Conservation (phyloP, 2,329 filamentous ascomycete species). For the Verticillium zaregamsianum region DNA sequence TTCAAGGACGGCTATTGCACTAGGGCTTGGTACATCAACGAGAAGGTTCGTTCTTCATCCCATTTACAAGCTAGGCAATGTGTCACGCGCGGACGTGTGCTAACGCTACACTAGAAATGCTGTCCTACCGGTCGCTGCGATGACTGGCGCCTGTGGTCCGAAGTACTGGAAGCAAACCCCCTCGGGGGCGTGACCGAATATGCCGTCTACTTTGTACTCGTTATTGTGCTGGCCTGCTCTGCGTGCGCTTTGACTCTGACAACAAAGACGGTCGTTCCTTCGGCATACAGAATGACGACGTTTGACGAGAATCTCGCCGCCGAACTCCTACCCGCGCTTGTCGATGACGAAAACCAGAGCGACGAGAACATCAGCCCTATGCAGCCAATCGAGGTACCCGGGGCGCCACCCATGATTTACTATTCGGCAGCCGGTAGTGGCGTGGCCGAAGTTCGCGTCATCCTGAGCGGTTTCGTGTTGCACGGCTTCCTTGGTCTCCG, state of each 20-base stretch:
- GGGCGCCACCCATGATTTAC: slow-evolving; percentile 74
- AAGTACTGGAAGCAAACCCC: slow-evolving; percentile 39
- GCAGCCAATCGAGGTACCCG: slow-evolving; percentile 28
- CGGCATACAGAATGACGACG: slow-evolving; percentile 79
- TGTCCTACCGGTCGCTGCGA: slow-evolving; percentile 53
- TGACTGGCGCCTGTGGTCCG: slow-evolving; percentile 54
- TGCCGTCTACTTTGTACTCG: slow-evolving; percentile 67
- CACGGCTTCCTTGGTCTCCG: slow-evolving; percentile 91
- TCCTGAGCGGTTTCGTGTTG: slow-evolving; percentile 94
- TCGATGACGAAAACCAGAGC: slow-evolving; percentile 31
- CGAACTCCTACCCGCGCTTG: slow-evolving; percentile 35
- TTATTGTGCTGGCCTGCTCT: slow-evolving; percentile 63
- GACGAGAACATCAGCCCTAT: slow-evolving; percentile 41
- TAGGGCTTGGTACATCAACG: slow-evolving; percentile 66
- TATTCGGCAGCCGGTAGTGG: slow-evolving; percentile 95
- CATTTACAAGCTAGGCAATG: background rate
- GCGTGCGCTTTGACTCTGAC: slow-evolving; percentile 78
- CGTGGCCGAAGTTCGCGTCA: slow-evolving; percentile 95
- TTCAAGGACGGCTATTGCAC: slow-evolving; percentile 85
- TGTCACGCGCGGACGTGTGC: background rate
- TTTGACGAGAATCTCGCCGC: slow-evolving; percentile 91
- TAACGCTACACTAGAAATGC: slow-evolving; percentile 35
- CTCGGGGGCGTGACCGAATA: slow-evolving; percentile 64
- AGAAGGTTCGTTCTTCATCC: slow-evolving; percentile 45
- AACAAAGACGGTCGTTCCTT: slow-evolving; percentile 93